Base-by-base conservation (phyloP, 2,329 filamentous ascomycete genomes). In the Ophiocordyceps australis region DNA sequence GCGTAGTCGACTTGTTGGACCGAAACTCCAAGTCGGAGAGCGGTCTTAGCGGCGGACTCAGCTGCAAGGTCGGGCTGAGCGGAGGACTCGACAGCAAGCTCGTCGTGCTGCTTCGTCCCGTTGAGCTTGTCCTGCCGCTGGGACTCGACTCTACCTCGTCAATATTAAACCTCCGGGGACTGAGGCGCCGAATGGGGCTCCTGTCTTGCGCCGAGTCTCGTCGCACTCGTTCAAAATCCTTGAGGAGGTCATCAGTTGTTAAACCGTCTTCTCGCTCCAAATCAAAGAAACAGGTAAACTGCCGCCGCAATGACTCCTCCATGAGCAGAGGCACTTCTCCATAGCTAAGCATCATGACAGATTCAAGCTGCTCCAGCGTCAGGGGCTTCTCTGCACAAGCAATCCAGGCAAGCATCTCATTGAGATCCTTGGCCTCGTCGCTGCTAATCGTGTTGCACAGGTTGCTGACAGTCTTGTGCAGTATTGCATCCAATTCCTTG, bases 211-310 rank as follows among this genome's bases (percentile, higher is more conserved):
- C 30, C 4, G 36, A 28, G 14, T 43, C 38, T 17, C 44, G 39
- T 10, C 43, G 41, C 7, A 38, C 38, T 11, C 40, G 37, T 23
- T 54, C 50, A 24, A 45, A 38, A n/a, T 52, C 45, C 11, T 49
- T 50, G 19, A 53, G 39, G 2, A 55, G 35, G 22, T 56, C 52
- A 11, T 55, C 50, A 0, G 53, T 56, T 0, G 53, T 52, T 8
- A 54, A 33, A 1, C 52, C 54, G 23, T 60, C 57, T 18, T 58
- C 52, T 0, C 57, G 43, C 25, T 54, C 46, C 1, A 61, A 43
- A 6, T 48, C 50, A 21, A 62, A 61, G 24, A 62, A 60, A 26
- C 54, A 57, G 1, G 53, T 50, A 23, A 54, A 61, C 23, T 57
- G 52, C 0, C 49, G 52, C 3, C 57, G 45, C 0, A 62, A 35